Base-by-base conservation (phyloP, 169 alveolate genomes). In the Plasmodium cynomolgi region DNA sequence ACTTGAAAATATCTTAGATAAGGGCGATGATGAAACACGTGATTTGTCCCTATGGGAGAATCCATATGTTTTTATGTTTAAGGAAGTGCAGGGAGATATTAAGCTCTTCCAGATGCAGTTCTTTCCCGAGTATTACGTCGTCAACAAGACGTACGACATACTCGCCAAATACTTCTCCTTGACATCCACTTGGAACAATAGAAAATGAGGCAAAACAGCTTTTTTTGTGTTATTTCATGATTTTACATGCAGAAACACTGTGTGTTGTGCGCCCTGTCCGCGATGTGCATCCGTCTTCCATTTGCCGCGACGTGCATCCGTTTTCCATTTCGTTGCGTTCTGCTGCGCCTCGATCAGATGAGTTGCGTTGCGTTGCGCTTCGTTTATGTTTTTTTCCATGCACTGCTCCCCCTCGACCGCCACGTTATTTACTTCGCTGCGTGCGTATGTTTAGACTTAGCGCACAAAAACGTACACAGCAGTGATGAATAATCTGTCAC, bases 11-110 rank as follows among this genome's bases (percentile, higher is more conserved):
- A 97, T 97, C 31, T 93, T 97, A 77, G 96, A 91, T 84, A 96
- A 94, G 56, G 98, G 98, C 75, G 97, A 85, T 20, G 95, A 93
- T 80, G 98, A 97, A 93, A 95, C 97, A 37, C 92, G 95, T 75
- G 92, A 91, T 68, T 91, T 95, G 81, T 95, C 96, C 13, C 95
- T 97, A 77, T 95, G 97, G 83, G 98, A 97, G 58, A 97, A 97
- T 84, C 98, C 98, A 9, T 97, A 97, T 84, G 97, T 93, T n/a
- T 88, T 93, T 73, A 96, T 97, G 95, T 96, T 97, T 90, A 93
- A 92, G 68, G 97, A 96, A 44, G 97, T 96, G 26, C 96, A 93
- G 84, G 97, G 95, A 5, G 86, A 96, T 44, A 72, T 95, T 75
- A 96, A 96, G 94, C 96, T 96, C 50, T 90, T 96, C 9, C 97